A percentile compares a stretch with the other conserved stretches of the same genome.
These are phyloP conservation scores for Lipomyces yamanashiensis DNA, from an alignment of 805 yeast species.

Conservation along the genomic window DNA sequence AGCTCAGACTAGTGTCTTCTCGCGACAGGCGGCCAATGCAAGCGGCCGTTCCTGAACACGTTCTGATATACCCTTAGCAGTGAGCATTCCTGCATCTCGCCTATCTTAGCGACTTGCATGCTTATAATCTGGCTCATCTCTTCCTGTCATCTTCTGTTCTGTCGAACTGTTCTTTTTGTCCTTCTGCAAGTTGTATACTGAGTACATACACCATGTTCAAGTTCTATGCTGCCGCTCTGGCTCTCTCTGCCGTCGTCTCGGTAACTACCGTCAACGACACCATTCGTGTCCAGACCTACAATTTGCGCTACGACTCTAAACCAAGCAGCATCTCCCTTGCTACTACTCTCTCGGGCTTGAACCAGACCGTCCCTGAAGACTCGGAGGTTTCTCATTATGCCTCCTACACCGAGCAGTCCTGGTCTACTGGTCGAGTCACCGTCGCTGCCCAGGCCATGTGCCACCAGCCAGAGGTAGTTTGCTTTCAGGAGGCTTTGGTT, in stretches of 20 bases:
- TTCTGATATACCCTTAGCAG: not conserved
- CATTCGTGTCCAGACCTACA: constrained; percentile 13
- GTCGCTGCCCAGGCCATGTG: constrained; percentile 11
- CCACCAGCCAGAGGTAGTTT: constrained; percentile 5
- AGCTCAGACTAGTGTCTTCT: no score
- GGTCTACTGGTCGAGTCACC: constrained; percentile 10
- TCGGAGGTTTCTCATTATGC: not conserved
- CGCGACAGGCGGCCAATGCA: not conserved
- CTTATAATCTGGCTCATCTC: not conserved
- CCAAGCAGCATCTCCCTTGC: constrained; percentile 5
- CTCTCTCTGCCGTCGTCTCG: not conserved
- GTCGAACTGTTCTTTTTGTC: no score
- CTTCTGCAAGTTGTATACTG: no score
- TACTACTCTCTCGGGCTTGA: not conserved
- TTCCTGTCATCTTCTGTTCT: not conserved
- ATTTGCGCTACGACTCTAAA: constrained; percentile 16
- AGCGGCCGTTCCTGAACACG: not conserved
- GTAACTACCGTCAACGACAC: not conserved
- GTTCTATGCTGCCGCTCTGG: not conserved
- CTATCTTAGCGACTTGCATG: not conserved
- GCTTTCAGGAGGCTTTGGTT: constrained; percentile 13
- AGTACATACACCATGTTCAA: not conserved
- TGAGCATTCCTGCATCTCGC: not conserved
- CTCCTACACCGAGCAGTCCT: constrained; percentile 5
- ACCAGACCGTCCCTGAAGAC: constrained; percentile 1